Evolutionary conservation across 768 basidiomycete genomes (phyloP).

Genomic region (Mycena metata): DNA sequence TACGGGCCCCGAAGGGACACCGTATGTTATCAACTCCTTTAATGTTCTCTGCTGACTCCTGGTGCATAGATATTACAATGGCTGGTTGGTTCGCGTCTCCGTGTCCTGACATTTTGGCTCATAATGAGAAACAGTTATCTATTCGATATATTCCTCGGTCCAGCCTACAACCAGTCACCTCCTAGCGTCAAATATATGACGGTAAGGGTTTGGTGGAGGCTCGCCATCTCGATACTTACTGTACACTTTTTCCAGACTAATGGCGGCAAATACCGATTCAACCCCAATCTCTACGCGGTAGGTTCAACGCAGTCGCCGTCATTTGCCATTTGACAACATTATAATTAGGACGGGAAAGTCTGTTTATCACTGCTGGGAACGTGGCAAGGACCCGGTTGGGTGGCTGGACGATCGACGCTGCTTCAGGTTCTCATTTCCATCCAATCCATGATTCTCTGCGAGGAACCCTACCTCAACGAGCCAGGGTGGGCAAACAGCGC

Average conservation of each 20-base stretch:
- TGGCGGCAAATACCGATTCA: conserved; percentile 91
- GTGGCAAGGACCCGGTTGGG: conserved; percentile 95
- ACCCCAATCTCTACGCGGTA: conserved; percentile 94
- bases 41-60: conserved; percentile 10
- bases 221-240: conserved; percentile 1
- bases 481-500: conserved; percentile 85
- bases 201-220: conserved; percentile 50
- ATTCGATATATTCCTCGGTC: conserved; percentile 94
- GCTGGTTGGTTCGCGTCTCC: conserved; percentile 70
- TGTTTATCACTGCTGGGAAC: conserved; percentile 93
- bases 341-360: conserved; percentile 87
- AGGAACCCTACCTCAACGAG: conserved; percentile 94
- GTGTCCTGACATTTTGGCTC: conserved; percentile 15
- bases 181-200: conserved; percentile 78
- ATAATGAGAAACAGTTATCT: conserved; percentile 61
- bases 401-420: conserved; percentile 89
- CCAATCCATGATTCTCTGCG: conserved; percentile 96
- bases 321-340: conserved; percentile 25
- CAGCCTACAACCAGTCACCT: conserved; percentile 89
- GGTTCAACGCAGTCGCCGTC: conserved; percentile 41
- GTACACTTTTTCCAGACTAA: conserved; percentile 68
- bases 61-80: conserved; percentile 81
- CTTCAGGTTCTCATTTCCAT: conserved; percentile 95
- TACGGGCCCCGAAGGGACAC: conserved; percentile 94
- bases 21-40: conserved; percentile 62